Base-by-base conservation (phyloP, 148 eudicot genomes). In the Dianthus caryophyllus region DNA sequence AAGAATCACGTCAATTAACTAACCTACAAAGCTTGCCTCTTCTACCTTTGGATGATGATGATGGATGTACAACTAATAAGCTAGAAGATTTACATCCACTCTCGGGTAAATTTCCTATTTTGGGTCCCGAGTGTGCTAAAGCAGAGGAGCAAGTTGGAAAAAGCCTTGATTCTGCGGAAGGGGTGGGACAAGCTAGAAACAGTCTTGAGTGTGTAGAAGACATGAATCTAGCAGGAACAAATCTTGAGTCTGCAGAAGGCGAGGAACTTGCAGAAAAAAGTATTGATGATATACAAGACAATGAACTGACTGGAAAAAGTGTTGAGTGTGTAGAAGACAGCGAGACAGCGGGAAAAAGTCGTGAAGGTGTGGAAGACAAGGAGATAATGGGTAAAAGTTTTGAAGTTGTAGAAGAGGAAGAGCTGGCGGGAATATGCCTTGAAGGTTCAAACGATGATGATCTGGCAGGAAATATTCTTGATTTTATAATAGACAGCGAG, bases 81-180 rank as follows among this genome's bases (percentile, higher is more conserved):
- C n/a, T n/a, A n/a, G n/a, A n/a, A n/a, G n/a, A n/a, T n/a, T n/a
- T n/a, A n/a, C n/a, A n/a, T n/a, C n/a, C n/a, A n/a, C n/a, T n/a
- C n/a, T n/a, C n/a, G n/a, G n/a, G n/a, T n/a, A n/a, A n/a, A n/a
- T n/a, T n/a, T n/a, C n/a, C n/a, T n/a, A n/a, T n/a, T n/a, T n/a
- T n/a, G n/a, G n/a, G n/a, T n/a, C n/a, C n/a, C n/a, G n/a, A n/a
- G n/a, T n/a, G n/a, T n/a, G n/a, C n/a, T n/a, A n/a, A n/a, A n/a
- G n/a, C n/a, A n/a, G n/a, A n/a, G n/a, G n/a, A n/a, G n/a, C n/a
- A n/a, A n/a, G n/a, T n/a, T n/a, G n/a, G n/a, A n/a, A n/a, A n/a
- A 1, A 64, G 75, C 10, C 69, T 72, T 11, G 36, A 64, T 12
- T 52, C 17, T 30, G 69, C 64, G 9, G 44, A 43, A 5, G 47